Base-by-base conservation (phyloP, 192 early-diverging fungal genomes). In the Umbelopsis sp. region DNA sequence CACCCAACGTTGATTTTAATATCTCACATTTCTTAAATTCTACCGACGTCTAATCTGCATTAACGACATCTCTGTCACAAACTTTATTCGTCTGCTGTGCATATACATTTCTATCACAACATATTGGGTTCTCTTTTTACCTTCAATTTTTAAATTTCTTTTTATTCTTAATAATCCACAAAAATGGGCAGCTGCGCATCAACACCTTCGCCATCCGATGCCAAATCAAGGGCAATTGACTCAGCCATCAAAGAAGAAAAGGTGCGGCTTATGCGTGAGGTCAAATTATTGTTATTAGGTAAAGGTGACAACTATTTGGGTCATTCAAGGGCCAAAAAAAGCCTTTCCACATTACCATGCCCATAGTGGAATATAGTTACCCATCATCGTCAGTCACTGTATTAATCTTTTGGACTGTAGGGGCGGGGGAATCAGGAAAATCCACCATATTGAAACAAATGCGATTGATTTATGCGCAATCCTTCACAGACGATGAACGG, bases 231-330 rank as follows among this genome's bases (percentile, higher is more conserved):
- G 52, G 80, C 75, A 44, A 91, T 91, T 44, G 88, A 91, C 65
- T 80, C 80, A 54, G 77, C 77, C n/a, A 79, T 91, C 24, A 85
- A 88, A 72, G 85, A 88, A 26, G 89, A 91, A 36, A 83, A 83
- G 45, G 71, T 79, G 32, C 72, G 76, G 17, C 72, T 88, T 16
- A 87, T 81, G 65, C 83, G 83, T 77, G 90, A 91, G 77, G 86
- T 87, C 69, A 90, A 92, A 70, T 86, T 91, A 53, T 75, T 93
- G 16, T 70, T 92, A 32, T 72, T 92, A 78, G 91, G 90, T 91
- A 24, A 45, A n/a, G n/a, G n/a, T n/a, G n/a, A n/a, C n/a, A n/a
- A n/a, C n/a, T n/a, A n/a, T n/a, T n/a, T n/a, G 45, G 29, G 32
- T 21, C 4, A 22, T 17, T 8, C 44, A 29, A n/a, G 65, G 68